A percentile compares a stretch with the other conserved stretches of the same genome.
Evolutionary conservation across 2,329 filamentous ascomycete species (phyloP).

Genomic region (Hymenoscyphus albidus): DNA sequence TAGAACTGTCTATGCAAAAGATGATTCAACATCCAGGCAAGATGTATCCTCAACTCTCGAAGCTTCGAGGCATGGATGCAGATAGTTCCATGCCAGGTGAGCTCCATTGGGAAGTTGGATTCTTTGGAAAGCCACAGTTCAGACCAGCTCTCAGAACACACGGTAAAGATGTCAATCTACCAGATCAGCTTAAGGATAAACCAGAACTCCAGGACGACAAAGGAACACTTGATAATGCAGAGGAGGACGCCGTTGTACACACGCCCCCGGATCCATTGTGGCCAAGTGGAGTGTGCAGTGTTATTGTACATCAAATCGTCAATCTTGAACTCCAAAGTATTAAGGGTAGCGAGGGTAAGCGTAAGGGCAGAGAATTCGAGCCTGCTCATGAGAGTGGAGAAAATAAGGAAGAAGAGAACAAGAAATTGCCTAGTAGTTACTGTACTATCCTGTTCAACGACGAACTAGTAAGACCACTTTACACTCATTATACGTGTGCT

Average conservation of each 20-base stretch:
- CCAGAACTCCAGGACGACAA: constrained; percentile 84
- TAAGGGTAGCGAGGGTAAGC: constrained; percentile 76
- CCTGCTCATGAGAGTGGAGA: constrained; percentile 83
- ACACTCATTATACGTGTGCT: not conserved
- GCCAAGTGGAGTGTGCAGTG: constrained; percentile 83
- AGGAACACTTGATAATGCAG: constrained; percentile 65
- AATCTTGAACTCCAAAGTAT: constrained; percentile 90
- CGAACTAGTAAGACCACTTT: constrained; percentile 54
- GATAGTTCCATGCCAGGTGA: constrained; percentile 89
- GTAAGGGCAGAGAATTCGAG: constrained; percentile 83
- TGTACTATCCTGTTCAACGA: constrained; percentile 91
- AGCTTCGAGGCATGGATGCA: constrained; percentile 75
- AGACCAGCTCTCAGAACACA: constrained; percentile 79
- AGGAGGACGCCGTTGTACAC: constrained; percentile 81
- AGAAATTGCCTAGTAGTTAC: constrained; percentile 81
- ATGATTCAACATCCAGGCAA: constrained; percentile 90
- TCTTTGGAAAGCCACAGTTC: constrained; percentile 87
- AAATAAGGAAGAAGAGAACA: constrained; percentile 77
- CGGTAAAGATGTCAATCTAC: constrained; percentile 76
- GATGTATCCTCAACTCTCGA: constrained; percentile 87
- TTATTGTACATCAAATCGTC: constrained; percentile 92
- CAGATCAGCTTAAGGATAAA: constrained; percentile 67
- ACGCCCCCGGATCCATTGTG: constrained; percentile 95
- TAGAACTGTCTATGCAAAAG: constrained; percentile 90
- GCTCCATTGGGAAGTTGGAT: constrained; percentile 94